A percentile compares a stretch with the other conserved stretches of the same genome.
phyloP scores from a whole-genome alignment of 768 basidiomycete genomes.

The Auricularia heimuer region DNA sequence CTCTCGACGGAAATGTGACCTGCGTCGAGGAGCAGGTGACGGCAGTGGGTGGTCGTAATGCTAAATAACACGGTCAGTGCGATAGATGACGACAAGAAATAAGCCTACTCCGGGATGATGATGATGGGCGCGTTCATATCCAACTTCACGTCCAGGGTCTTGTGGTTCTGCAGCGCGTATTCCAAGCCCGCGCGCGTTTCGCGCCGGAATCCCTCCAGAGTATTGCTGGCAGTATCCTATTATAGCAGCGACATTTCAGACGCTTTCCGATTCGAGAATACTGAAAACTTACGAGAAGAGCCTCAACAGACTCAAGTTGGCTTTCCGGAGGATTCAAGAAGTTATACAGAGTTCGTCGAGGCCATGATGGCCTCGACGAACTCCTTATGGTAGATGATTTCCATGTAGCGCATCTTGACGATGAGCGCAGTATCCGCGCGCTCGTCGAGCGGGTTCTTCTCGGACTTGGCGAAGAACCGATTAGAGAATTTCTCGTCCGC shows the following conservation, averaged over 20 bases:
- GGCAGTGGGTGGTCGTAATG: constrained; percentile 65
- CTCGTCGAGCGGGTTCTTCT: constrained; percentile 83
- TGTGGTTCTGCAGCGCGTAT: constrained; percentile 85
- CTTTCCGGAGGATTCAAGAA: constrained; percentile 93
- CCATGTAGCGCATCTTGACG: constrained; percentile 87
- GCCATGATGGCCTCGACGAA: constrained; percentile 74
- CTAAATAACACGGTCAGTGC: constrained; percentile 27
- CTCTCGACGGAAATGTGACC: constrained; percentile 94
- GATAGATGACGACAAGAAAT: constrained; percentile 12
- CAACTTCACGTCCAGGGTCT: constrained; percentile 92
- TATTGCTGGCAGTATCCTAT: constrained; percentile 85
- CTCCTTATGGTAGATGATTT: constrained; percentile 90
- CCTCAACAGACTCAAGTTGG: constrained; percentile 92
- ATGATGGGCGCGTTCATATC: constrained; percentile 96
- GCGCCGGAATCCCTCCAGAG: constrained; percentile 84
- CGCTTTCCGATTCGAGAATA: no score
- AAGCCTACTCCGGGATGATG: constrained; percentile 86
- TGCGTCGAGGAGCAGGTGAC: constrained; percentile 86
- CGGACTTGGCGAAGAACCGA: constrained; percentile 77
- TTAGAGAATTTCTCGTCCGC: constrained; percentile 18
- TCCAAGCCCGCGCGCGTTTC: constrained; percentile 92
- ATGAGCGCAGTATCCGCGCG: constrained; percentile 86
- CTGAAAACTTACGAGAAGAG: constrained; percentile 50
- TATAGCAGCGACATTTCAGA: not conserved
- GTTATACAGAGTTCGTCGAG: constrained; percentile 29